Percentiles rank a stretch among this genome's conserved stretches.
These are phyloP conservation scores for Cutaneotrichosporon sp. DNA, from an alignment of 1,284 basidiomycete genomes.

Conservation along the genomic window DNA sequence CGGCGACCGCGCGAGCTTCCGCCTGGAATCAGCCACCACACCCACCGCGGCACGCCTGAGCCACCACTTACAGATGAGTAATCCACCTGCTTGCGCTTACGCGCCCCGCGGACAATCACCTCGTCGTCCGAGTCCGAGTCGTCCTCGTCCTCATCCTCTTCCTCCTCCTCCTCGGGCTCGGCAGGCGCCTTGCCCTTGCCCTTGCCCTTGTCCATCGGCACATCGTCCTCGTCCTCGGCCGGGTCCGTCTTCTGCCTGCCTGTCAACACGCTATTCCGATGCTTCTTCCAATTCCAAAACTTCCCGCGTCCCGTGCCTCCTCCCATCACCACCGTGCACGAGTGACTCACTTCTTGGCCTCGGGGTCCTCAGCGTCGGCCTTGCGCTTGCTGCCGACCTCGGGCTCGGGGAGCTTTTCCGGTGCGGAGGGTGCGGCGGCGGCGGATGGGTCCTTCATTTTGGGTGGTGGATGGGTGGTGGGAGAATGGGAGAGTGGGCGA, in stretches of 20 bases:
- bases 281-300: background rate
- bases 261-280: background rate
- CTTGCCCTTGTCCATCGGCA: slow-evolving; percentile 26
- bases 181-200: slow-evolving; percentile 31
- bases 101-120: slow-evolving; percentile 28
- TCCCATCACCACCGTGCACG: background rate
- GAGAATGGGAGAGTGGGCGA: slow-evolving; percentile 2
- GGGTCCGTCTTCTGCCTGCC: slow-evolving; percentile 30
- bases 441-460: slow-evolving; percentile 18
- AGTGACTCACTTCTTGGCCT: slow-evolving; percentile 31
- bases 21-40: slow-evolving; percentile 22
- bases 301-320: too few relatives aligned
- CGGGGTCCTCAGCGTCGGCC: slow-evolving; percentile 21
- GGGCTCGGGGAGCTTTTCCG: slow-evolving; percentile 5
- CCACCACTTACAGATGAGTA: slow-evolving; percentile 31
- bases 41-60: too few relatives aligned
- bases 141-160: slow-evolving; percentile 22
- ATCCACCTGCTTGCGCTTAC: slow-evolving; percentile 31
- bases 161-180: slow-evolving; percentile 16
- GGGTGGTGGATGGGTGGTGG: slow-evolving; percentile 1
- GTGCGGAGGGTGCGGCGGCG: slow-evolving; percentile 1
- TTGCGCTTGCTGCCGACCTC: slow-evolving; percentile 30
- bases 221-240: slow-evolving; percentile 1
- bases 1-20: slow-evolving; percentile 36
- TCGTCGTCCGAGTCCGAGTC: slow-evolving; percentile 29